Conservation (phyloP, 768 basidiomycete genomes). For the Amanita molliuscula region DNA sequence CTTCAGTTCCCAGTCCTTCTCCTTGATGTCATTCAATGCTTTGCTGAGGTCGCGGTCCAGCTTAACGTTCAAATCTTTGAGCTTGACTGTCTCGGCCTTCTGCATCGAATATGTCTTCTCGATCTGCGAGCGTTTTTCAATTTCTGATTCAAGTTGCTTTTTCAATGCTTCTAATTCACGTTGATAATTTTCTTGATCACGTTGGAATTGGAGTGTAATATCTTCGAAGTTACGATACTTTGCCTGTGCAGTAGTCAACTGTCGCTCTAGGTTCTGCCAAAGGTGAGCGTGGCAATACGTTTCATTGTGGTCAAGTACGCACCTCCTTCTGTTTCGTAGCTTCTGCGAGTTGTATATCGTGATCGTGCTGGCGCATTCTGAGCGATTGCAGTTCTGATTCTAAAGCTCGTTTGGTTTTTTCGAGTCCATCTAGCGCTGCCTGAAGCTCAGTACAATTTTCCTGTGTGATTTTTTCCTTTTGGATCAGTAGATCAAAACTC, state of each 20-base stretch:
- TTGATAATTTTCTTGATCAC: constrained; percentile 66
- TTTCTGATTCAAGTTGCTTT: constrained; percentile 69
- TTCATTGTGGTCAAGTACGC: constrained; percentile 11
- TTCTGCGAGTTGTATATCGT: constrained; percentile 54
- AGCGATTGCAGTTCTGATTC: constrained; percentile 68
- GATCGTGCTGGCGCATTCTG: constrained; percentile 59
- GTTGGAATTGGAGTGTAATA: constrained; percentile 70
- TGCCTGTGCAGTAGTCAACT: constrained; percentile 58
- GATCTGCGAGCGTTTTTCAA: constrained; percentile 59
- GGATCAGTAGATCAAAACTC: constrained; percentile 55
- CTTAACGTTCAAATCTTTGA: constrained; percentile 62
- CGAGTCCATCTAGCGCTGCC: constrained; percentile 40
- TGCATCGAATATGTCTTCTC: constrained; percentile 54
- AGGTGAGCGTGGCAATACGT: constrained; percentile 4
- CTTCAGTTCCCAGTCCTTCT: constrained; percentile 77
- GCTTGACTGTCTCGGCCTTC: constrained; percentile 57
- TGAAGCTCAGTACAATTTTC: constrained; percentile 40
- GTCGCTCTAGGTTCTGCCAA: constrained; percentile 62
- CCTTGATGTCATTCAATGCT: constrained; percentile 68
- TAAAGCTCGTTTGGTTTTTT: constrained; percentile 54
- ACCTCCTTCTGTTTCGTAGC: constrained; percentile 68
- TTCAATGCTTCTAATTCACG: constrained; percentile 62
- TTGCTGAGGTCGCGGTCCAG: constrained; percentile 76
- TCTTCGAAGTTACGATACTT: constrained; percentile 88
- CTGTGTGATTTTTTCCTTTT: constrained; percentile 44